Conservation (phyloP, 139 green algal species). For the Pleodorina starrii region DNA sequence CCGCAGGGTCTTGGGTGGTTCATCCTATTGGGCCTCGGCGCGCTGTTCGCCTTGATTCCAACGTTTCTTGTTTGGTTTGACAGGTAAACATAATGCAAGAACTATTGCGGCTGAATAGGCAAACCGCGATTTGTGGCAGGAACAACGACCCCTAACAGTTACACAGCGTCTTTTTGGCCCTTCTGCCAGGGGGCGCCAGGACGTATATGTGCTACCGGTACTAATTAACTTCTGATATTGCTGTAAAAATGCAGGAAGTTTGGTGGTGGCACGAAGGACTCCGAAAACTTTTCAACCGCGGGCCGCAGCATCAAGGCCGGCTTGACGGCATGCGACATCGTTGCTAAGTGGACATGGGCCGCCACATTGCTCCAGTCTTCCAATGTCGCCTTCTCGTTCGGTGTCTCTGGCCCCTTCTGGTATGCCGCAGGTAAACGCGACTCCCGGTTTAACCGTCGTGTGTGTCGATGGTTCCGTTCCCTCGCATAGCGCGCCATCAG, state of each 20-base stretch:
- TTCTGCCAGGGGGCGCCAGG: no score
- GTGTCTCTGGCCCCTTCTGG: slow-evolving; percentile 84
- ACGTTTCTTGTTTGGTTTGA: slow-evolving; percentile 53
- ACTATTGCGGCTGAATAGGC: no score
- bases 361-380: slow-evolving; percentile 69
- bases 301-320: slow-evolving; percentile 80
- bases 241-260: slow-evolving; percentile 16
- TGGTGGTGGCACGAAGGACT: neutral
- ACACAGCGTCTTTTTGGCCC: no score
- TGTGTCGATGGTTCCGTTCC: no score
- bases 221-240: no score
- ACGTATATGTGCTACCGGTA: no score
- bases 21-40: slow-evolving; percentile 46
- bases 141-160: no score
- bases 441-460: no score
- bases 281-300: slow-evolving; percentile 65
- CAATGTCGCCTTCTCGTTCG: slow-evolving; percentile 60
- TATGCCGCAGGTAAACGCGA: slow-evolving; percentile 87
- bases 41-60: slow-evolving; percentile 41
- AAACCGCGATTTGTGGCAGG: no score
- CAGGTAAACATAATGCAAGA: slow-evolving; percentile 28
- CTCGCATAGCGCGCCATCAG: no score
- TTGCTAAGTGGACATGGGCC: slow-evolving; percentile 68
- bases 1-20: slow-evolving; percentile 61
- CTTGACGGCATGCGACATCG: slow-evolving; percentile 81